These are phyloP conservation scores for Cryptosporidium parvum DNA, from an alignment of 169 alveolate genomes.

Conservation along the genomic window DNA sequence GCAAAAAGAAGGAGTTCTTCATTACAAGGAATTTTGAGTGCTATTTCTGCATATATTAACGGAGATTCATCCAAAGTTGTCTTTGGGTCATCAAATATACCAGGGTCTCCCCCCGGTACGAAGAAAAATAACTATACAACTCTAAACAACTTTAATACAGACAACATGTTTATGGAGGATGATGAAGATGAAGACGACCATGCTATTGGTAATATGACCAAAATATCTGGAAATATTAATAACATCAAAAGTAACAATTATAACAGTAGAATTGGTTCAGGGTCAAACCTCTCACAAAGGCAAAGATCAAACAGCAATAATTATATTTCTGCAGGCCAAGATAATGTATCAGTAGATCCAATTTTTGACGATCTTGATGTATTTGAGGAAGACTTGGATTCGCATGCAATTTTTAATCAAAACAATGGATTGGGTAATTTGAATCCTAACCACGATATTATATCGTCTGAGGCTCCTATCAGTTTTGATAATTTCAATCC, in stretches of 20 bases:
- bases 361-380: constrained; percentile 60
- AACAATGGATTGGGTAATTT: constrained; percentile 8
- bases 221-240: not conserved
- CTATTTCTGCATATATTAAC: constrained; percentile 37
- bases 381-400: constrained; percentile 65
- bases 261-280: constrained; percentile 16
- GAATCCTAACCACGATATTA: not conserved
- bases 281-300: constrained; percentile 38
- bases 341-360: constrained; percentile 11
- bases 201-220: constrained; percentile 3
- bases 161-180: constrained; percentile 62
- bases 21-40: constrained; percentile 58
- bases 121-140: constrained; percentile 41
- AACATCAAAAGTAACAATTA: not conserved
- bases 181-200: constrained; percentile 63
- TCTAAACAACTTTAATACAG: constrained; percentile 7
- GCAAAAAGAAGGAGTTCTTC: constrained; percentile 73
- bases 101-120: not conserved
- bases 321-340: not conserved
- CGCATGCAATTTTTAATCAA: constrained; percentile 42
- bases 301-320: constrained; percentile 40
- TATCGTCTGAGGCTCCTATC: constrained; percentile 12
- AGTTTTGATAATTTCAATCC: constrained; percentile 25
- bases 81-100: constrained; percentile 18
- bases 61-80: constrained; percentile 41